Evolutionary conservation across 139 green algal genomes (phyloP), one percentile per base, ranked within the genome.

Genomic region (Chlorella vulgaris): DNA sequence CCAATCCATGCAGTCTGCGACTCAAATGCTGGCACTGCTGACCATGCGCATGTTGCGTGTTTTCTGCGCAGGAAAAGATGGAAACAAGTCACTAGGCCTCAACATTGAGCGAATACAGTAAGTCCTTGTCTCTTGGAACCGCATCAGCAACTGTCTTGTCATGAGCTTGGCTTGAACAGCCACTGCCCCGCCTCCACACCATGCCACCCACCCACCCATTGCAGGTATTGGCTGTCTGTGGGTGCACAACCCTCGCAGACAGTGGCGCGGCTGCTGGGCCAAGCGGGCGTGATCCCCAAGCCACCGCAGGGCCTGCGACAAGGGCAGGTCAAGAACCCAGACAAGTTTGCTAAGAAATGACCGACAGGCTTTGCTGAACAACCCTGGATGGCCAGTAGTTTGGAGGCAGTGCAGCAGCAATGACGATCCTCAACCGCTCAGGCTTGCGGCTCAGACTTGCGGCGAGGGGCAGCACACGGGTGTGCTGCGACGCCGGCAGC

Each of bases 211-310:
- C n/a, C n/a, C n/a, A n/a, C n/a, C n/a, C n/a, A n/a, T n/a, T 24
- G 62, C 85, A 94, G 90, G 86, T 97, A 96, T 76, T 98, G 94
- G 94, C 85, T 98, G 62, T 91, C 91, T 21, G 91, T 95, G 3
- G 93, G 93, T 1, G 93, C 94, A 0, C 90, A 95, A 86, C 94
- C 94, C 1, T 93, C 89, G 6, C 61, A 91, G 31, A 93, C 92
- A 36, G 94, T 97, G 31, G 87, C 85, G 5, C 53, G 88, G 5
- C 76, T 98, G 43, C 84, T 98, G 22, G 91, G 89, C 0, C 83
- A 91, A 50, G 90, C 90, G 29, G 93, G 91, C 4, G 62, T 97
- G 18, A 88, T 96, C 65, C 94, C 94, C 2, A 38, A 22, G 70
- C 78, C 84, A 24, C 92, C 91, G 1, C 77, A 61, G 22, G 65